phyloP scores from a whole-genome alignment of 306 rosid species.

The Cicer arietinum region DNA sequence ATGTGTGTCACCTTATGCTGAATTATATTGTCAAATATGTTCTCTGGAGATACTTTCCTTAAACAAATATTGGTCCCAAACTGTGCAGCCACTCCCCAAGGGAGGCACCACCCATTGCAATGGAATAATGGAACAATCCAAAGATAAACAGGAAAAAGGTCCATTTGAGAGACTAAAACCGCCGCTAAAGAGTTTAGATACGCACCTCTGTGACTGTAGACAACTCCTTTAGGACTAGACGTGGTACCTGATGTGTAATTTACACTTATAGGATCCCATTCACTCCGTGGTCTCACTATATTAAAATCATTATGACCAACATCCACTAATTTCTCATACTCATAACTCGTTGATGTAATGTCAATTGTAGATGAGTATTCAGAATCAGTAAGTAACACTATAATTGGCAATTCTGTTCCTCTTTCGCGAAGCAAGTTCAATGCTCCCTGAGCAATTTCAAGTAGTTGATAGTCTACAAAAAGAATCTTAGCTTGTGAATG shows the following conservation, averaged over 20 bases:
- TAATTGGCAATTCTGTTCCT: constrained; percentile 51
- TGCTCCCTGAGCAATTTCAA: constrained; percentile 64
- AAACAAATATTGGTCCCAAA: constrained; percentile 75
- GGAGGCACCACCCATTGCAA: constrained; percentile 90
- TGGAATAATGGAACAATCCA: constrained; percentile 94
- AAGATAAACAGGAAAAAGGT: constrained; percentile 72
- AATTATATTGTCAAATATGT: constrained; percentile 61
- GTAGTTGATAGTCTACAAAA: constrained; percentile 74
- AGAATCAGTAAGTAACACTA: constrained; percentile 62
- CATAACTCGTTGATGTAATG: constrained; percentile 48
- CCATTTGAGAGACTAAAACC: constrained; percentile 67
- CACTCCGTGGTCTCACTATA: constrained; percentile 62
- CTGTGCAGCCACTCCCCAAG: constrained; percentile 88
- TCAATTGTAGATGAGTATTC: constrained; percentile 41
- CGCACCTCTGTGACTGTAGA: constrained; percentile 83
- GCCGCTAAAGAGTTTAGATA: constrained; percentile 78
- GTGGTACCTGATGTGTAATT: constrained; percentile 95
- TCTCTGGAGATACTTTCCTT: constrained; percentile 66
- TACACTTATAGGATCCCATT: constrained; percentile 82
- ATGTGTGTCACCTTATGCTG: constrained; percentile 73
- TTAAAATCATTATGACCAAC: constrained; percentile 57
- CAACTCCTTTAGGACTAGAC: constrained; percentile 90
- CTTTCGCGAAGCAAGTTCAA: constrained; percentile 50
- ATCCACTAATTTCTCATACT: constrained; percentile 65
- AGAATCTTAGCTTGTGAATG: constrained; percentile 80